A percentile compares a stretch with the other conserved stretches of the same genome.
Conservation (phyloP, 1,284 basidiomycete species). For the Sanghuangporus weigelae region DNA sequence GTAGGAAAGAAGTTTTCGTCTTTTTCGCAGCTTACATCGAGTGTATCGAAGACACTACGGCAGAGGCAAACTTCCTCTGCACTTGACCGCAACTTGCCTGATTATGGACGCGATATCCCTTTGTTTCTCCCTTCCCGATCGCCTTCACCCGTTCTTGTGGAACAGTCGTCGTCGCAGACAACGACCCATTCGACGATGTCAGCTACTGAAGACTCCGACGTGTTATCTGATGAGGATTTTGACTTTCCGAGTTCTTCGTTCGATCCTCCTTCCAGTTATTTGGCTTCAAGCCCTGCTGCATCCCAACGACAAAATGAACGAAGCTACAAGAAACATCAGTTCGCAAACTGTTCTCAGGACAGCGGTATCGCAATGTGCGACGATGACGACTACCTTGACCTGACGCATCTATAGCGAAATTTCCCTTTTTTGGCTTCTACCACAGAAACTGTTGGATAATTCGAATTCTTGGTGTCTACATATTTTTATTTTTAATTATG, state of each 20-base stretch:
- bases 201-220: background rate
- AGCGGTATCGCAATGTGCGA: background rate
- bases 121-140: constrained; percentile 5
- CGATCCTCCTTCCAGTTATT: background rate
- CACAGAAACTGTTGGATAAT: too few relatives aligned
- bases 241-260: background rate
- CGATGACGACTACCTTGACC: background rate
- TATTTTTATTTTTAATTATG: too few relatives aligned
- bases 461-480: too few relatives aligned
- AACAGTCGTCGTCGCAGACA: background rate
- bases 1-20: too few relatives aligned
- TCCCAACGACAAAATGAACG: background rate
- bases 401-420: background rate
- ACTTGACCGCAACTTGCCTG: background rate
- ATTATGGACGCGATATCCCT: background rate
- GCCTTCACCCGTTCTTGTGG: background rate
- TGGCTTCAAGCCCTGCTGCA: background rate
- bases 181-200: background rate
- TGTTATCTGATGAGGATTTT: constrained; percentile 1
- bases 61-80: background rate
- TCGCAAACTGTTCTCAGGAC: background rate
- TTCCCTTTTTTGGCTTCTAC: background rate
- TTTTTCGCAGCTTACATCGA: too few relatives aligned
- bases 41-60: too few relatives aligned
- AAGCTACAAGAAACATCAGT: too few relatives aligned